Percentiles rank a stretch among this genome's conserved stretches.
Conservation (phyloP, 1,139 yeast genomes). For the Lodderomyces metapsilosis region DNA sequence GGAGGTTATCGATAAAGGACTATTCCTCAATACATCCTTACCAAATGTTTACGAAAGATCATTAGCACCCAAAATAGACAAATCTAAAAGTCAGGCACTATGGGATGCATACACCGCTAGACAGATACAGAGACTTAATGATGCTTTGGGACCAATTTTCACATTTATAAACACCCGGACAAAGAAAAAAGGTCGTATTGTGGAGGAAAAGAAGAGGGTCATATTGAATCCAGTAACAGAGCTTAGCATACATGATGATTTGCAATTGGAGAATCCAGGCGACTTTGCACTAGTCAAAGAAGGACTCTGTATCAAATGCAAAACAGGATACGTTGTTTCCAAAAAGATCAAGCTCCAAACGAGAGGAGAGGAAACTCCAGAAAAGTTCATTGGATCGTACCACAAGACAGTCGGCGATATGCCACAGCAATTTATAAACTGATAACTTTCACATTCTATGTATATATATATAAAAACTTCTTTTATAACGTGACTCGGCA, state of each 20-base stretch:
- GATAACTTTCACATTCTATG: constrained; percentile 5
- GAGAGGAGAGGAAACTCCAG: constrained; percentile 44
- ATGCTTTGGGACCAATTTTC: constrained; percentile 61
- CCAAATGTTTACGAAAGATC: constrained; percentile 29
- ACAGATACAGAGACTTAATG: constrained; percentile 42
- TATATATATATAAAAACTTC: constrained; percentile 4
- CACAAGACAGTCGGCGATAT: constrained; percentile 13
- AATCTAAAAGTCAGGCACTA: constrained; percentile 37
- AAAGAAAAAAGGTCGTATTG: constrained; percentile 26
- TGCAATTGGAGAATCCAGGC: constrained; percentile 32
- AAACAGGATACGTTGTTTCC: constrained; percentile 39
- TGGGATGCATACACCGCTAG: constrained; percentile 44
- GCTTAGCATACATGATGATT: neutral
- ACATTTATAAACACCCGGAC: constrained; percentile 41
- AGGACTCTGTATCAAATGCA: constrained; percentile 39
- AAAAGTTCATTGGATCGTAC: constrained; percentile 10
- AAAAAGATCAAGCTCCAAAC: constrained; percentile 53
- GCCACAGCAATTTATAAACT: constrained; percentile 12
- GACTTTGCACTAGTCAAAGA: constrained; percentile 30
- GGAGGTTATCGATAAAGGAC: constrained; percentile 36
- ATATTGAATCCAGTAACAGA: constrained; percentile 36
- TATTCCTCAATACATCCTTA: constrained; percentile 17
- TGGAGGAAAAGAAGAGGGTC: constrained; percentile 41
- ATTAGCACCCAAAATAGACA: constrained; percentile 55
- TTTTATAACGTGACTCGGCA: constrained; percentile 40